These are phyloP conservation scores for Phialocephala subalpina DNA, from an alignment of 2,329 filamentous ascomycete genomes.

Conservation along the genomic window DNA sequence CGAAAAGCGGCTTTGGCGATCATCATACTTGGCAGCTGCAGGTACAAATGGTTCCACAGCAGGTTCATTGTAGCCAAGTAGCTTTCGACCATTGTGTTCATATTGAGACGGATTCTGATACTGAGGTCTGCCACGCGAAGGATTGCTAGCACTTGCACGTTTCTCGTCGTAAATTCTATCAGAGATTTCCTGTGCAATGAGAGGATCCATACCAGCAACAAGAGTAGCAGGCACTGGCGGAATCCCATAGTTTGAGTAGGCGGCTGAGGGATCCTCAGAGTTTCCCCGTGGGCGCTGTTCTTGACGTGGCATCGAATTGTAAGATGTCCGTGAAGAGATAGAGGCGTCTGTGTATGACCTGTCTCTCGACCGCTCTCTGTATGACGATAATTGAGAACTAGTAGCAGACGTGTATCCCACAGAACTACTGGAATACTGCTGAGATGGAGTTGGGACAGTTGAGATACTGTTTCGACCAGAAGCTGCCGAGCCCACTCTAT, in stretches of 20 bases:
- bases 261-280: slow-evolving; percentile 32
- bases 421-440: slow-evolving; percentile 39
- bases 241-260: slow-evolving; percentile 47
- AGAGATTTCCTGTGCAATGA: slow-evolving; percentile 62
- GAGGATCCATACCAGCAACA: slow-evolving; percentile 67
- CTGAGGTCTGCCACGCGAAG: slow-evolving; percentile 47
- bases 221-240: slow-evolving; percentile 63
- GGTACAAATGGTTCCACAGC: slow-evolving; percentile 35
- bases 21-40: slow-evolving; percentile 38
- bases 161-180: slow-evolving; percentile 65
- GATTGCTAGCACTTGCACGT: slow-evolving; percentile 54
- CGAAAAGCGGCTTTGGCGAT: slow-evolving; percentile 18
- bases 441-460: slow-evolving; percentile 28
- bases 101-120: slow-evolving; percentile 39
- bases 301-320: slow-evolving; percentile 34
- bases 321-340: slow-evolving; percentile 38
- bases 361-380: slow-evolving; percentile 37
- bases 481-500: slow-evolving; percentile 34
- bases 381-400: slow-evolving; percentile 35
- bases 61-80: slow-evolving; percentile 39
- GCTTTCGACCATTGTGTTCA: slow-evolving; percentile 36
- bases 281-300: slow-evolving; percentile 34
- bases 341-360: slow-evolving; percentile 34
- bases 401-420: slow-evolving; percentile 35
- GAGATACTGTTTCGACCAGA: slow-evolving; percentile 38